Evolutionary conservation across 1,284 basidiomycete species (phyloP).

Genomic region (Cryptococcus floricola): DNA sequence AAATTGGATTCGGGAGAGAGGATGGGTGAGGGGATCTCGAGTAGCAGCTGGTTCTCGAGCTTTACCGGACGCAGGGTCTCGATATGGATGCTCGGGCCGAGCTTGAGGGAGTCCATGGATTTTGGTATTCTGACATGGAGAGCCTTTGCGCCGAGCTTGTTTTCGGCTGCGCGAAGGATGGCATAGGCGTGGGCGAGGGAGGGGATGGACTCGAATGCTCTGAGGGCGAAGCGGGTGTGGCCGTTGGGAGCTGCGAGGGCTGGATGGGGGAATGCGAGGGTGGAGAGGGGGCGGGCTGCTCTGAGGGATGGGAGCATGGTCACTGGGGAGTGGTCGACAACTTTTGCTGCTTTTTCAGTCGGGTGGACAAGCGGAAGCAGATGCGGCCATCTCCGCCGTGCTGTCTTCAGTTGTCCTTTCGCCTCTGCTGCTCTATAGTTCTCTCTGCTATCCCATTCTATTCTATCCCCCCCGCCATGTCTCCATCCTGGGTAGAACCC

Average conservation of each 20-base stretch:
- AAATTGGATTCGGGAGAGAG: constrained; percentile 9
- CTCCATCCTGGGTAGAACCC: constrained; percentile 22
- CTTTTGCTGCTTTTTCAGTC: too few species aligned
- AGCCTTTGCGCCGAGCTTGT: constrained; percentile 22
- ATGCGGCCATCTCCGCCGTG: too few species aligned
- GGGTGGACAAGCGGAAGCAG: too few species aligned
- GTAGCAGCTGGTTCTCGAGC: constrained; percentile 19
- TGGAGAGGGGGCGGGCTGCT: not conserved
- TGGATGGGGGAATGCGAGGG: constrained; percentile 26
- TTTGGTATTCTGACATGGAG: constrained; percentile 21
- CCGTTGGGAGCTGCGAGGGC: constrained; percentile 18
- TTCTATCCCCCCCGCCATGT: not conserved
- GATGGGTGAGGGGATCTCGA: constrained; percentile 29
- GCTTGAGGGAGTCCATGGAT: constrained; percentile 22
- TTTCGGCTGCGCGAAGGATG: constrained; percentile 30
- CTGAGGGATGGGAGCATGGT: not conserved
- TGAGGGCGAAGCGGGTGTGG: constrained; percentile 19
- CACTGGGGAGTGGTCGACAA: too few species aligned
- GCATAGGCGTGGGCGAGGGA: constrained; percentile 26
- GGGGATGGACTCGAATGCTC: constrained; percentile 14
- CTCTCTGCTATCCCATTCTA: too few species aligned
- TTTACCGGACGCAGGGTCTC: constrained; percentile 25
- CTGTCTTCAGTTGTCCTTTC: too few species aligned
- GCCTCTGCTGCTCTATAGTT: too few species aligned
- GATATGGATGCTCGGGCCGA: constrained; percentile 16